Base-by-base conservation (phyloP, 78 protist species). In the slime mould (Dictyostelium discoideum) region DNA sequence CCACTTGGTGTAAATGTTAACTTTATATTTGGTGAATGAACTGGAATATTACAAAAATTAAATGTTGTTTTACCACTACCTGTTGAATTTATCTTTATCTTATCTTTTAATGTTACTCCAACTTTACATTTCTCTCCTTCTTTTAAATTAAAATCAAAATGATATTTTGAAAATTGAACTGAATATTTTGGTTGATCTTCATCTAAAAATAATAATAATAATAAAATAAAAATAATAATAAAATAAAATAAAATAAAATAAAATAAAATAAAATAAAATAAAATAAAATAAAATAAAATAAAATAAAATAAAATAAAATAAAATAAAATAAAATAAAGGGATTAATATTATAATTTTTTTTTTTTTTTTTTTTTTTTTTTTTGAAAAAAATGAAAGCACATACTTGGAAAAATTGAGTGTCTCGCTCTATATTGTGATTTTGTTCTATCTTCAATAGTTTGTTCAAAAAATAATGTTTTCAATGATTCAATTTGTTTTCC, bases 41-140 rank as follows among this genome's bases (percentile, higher is more conserved):
- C 48, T 67, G 95, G 95, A 18, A 83, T 67, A 72, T 90, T 90
- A n/a, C 50, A 40, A 57, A 90, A 82, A 80, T 72, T 80, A 26
- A 73, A 90, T 10, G 44, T 16, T 16, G 85, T 77, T 14, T 82
- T 90, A 10, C 39, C 14, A 8, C 42, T 48, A 20, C 95, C 95
- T n/a, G 40, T 69, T 18, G 73, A 72, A 24, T 67, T 82, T 2
- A 90, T 83, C 50, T 60, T 63, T 29, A 90, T 50, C 37, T 90
- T 90, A 72, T 90, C 95, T n/a, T 82, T 90, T 50, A 90, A 82
- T 8, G 85, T 80, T 67, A 73, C 95, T 3, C 95, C 95, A 82
- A 90, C 95, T 63, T 90, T 90, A 50, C 95, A 90, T 73, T 90
- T 90, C 60, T 90, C 95, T 4, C 95, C 95, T 46, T 90, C 95